Evolutionary conservation across 805 yeast genomes (phyloP), one percentile per base, ranked within the genome.

Genomic region (Lipomyces sp.): DNA sequence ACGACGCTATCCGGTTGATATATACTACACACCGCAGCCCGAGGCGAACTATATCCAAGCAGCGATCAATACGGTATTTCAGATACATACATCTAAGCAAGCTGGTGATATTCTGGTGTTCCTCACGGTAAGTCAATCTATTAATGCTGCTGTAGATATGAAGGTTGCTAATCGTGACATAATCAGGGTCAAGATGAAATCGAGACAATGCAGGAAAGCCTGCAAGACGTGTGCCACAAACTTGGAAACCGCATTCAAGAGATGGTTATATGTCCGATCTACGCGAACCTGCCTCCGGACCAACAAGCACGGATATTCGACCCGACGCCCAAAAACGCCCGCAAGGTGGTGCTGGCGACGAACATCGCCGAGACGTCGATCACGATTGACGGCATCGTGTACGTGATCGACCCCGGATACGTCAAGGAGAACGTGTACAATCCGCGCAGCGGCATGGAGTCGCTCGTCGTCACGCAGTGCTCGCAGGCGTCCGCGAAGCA

Each of bases 331-430:
- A 67, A 70, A 16, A 87, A 87, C 1, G 78, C 87, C 33, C 71
- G 98, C 46, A 93, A 93, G 65, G 95, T 90, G 2, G 87, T 93
- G 7, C 72, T 93, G 49, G 98, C 98, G 0, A 93, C 98, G 1
- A 91, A 91, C 62, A 93, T 91, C 60, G 98, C 98, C 0, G 98
- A 91, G 68, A 93, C 98, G 0, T 91, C 98, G 7, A 81, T 93
- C 61, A 93, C 98, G 2, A 90, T 93, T 53, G 96, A 91, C 66
- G 96, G 96, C 11, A 84, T 93, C 32, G 83, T 76, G 57, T 93
- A 82, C 64, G 98, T 93, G 29, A 79, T 93, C 23, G 98, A 93
- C 64, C 95, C 97, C 0, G 98, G 98, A 0, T 89, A 85, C 67
- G 91, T 90, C 14, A 93, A 93, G 67, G 79, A 90, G 41, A 90